phyloP scores from a whole-genome alignment of 116 monocot species.

The Trichopus zeylanicus region DNA sequence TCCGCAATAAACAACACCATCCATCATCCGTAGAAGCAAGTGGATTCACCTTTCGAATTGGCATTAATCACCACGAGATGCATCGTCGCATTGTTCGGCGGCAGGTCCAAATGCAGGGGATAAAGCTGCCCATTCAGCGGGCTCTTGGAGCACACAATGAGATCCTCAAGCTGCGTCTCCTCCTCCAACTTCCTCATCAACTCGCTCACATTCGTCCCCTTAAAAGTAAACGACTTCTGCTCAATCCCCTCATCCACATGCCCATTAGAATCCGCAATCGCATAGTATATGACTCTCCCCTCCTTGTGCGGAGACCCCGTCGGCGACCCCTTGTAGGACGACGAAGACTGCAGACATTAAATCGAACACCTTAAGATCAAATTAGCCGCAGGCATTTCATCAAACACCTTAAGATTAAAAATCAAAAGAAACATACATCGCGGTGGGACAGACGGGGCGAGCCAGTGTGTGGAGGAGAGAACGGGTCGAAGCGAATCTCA shows the following conservation, averaged over 20 bases:
- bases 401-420: slow-evolving; percentile 6
- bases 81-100: slow-evolving; percentile 52
- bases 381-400: slow-evolving; percentile 20
- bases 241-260: slow-evolving; percentile 22
- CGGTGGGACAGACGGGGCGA: slow-evolving; percentile 3
- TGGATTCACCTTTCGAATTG: slow-evolving; percentile 39
- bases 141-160: slow-evolving; percentile 54
- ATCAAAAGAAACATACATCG: slow-evolving; percentile 7
- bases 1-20: too few relatives aligned
- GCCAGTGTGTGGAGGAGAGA: background rate
- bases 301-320: slow-evolving; percentile 29
- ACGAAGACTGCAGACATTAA: slow-evolving; percentile 31
- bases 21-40: background rate
- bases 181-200: slow-evolving; percentile 45
- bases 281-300: slow-evolving; percentile 60
- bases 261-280: slow-evolving; percentile 42
- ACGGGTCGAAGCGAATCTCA: slow-evolving; percentile 16
- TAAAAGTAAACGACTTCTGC: slow-evolving; percentile 31
- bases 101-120: slow-evolving; percentile 57
- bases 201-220: slow-evolving; percentile 52
- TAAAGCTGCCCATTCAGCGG: slow-evolving; percentile 52
- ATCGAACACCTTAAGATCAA: slow-evolving; percentile 1
- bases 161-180: slow-evolving; percentile 31
- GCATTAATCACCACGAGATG: slow-evolving; percentile 44
- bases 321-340: slow-evolving; percentile 14